phyloP scores from a whole-genome alignment of 2,329 filamentous ascomycete genomes.

The Exophiala dermatitidis region DNA sequence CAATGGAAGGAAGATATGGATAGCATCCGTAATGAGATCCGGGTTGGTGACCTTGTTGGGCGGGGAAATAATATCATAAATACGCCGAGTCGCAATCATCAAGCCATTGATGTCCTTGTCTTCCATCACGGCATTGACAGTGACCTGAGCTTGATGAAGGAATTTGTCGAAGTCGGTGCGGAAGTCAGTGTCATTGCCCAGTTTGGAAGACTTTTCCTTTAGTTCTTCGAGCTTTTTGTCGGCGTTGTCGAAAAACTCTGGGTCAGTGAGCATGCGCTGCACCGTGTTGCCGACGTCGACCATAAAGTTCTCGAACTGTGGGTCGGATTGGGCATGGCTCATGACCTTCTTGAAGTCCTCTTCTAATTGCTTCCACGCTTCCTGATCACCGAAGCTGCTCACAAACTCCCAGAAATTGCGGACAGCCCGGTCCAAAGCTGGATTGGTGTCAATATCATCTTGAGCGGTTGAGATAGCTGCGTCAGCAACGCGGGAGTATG shows the following conservation, averaged over 20 bases:
- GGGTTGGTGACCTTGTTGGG: conserved; percentile 57
- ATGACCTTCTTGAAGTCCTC: conserved; percentile 62
- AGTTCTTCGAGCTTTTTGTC: conserved; percentile 58
- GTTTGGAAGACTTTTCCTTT: conserved; percentile 48
- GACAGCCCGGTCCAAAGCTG: conserved; percentile 65
- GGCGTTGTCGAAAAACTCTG: conserved; percentile 72
- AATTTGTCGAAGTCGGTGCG: conserved; percentile 66
- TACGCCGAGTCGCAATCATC: conserved; percentile 56
- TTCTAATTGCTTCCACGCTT: conserved; percentile 71
- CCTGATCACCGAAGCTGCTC: conserved; percentile 66
- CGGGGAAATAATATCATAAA: conserved; percentile 64
- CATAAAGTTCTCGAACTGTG: conserved; percentile 73
- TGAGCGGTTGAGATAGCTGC: conserved; percentile 60
- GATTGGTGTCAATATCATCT: conserved; percentile 65
- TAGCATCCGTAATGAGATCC: conserved; percentile 65
- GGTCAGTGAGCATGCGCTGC: conserved; percentile 76
- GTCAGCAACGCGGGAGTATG: conserved; percentile 67
- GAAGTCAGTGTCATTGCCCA: conserved; percentile 60
- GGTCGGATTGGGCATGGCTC: conserved; percentile 66
- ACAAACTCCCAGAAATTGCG: conserved; percentile 75
- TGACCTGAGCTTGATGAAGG: conserved; percentile 60
- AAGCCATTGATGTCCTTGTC: conserved; percentile 68
- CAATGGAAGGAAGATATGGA: conserved; percentile 74
- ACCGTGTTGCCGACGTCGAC: conserved; percentile 65
- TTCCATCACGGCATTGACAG: conserved; percentile 59